Evolutionary conservation across 495 filamentous ascomycete genomes (phyloP), one percentile per base, ranked within the genome.

Genomic region (Penicillium dipodomyicola): DNA sequence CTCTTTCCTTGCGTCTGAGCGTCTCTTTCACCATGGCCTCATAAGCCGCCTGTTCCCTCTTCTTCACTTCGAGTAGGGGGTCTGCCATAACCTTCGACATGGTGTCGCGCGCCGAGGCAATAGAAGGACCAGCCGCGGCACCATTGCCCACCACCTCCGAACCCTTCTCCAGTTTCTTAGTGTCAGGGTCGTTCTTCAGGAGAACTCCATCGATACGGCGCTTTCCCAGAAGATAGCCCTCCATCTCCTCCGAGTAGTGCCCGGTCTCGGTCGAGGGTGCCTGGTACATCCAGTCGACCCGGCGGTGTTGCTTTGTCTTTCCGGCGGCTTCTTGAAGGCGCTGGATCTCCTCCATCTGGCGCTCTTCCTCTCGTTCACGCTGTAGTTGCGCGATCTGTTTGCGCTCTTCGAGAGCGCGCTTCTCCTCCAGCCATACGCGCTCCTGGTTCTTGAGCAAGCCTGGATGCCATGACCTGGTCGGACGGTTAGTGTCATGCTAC

Each of bases 251-350:
- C 1, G 87, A 87, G 54, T 90, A 91, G 46, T 91, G 90, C 20
- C 80, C 82, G 61, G 87, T 86, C 25, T 89, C 90, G 60, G 83
- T 85, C 35, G 88, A 87, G 9, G 94, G 91, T 1, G 92, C 94
- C 61, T 84, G 79, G 73, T 98, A 98, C 90, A 98, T 96, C 89
- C 95, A 98, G 64, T 98, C 93, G 19, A 98, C 94, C 12, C 91
- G 83, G 59, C 91, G 85, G 2, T 85, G 67, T 33, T 84, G 81
- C 56, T 84, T 87, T 56, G 82, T 80, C 17, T 92, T 91, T 32
- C 95, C 95, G 12, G 91, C 88, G 39, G 88, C 87, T 73, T 96
- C 95, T 54, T 96, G 91, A 43, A 96, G 84, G 43, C 86, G 84
- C 65, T 96, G 88, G 2, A 97, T 85, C 65, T 97, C 94, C 67